Evolutionary conservation across 192 early-diverging fungal genomes (phyloP).

Genomic region (Dimargaris cristalligena): DNA sequence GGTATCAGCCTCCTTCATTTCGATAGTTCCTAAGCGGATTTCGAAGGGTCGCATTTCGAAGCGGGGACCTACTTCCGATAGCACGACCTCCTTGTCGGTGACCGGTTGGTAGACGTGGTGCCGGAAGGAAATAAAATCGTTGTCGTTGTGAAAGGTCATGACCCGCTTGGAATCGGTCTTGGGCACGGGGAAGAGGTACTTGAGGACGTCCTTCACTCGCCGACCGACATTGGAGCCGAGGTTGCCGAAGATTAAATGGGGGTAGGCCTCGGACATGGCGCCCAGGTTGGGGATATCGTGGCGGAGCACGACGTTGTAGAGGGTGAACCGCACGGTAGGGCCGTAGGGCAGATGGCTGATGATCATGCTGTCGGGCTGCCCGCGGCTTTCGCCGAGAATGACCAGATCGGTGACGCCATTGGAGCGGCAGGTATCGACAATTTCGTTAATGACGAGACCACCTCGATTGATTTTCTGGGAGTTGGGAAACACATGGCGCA

Average conservation of each 20-base stretch:
- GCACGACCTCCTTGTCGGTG: constrained; percentile 72
- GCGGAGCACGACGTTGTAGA: constrained; percentile 93
- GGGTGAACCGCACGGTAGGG: constrained; percentile 91
- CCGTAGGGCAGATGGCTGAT: constrained; percentile 94
- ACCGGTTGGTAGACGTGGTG: constrained; percentile 92
- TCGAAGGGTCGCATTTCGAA: constrained; percentile 97
- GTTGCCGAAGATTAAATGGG: constrained; percentile 92
- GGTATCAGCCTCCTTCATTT: constrained; percentile 83
- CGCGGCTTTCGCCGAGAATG: constrained; percentile 88
- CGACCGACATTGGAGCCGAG: constrained; percentile 77
- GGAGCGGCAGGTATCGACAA: constrained; percentile 84
- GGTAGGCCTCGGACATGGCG: constrained; percentile 92
- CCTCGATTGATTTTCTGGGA: constrained; percentile 97
- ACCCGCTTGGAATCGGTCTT: constrained; percentile 90
- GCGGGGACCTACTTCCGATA: constrained; percentile 93
- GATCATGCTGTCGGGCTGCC: constrained; percentile 92
- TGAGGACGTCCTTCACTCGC: constrained; percentile 72
- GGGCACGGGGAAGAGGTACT: constrained; percentile 94
- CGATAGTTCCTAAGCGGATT: constrained; percentile 88
- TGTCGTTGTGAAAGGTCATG: constrained; percentile 94
- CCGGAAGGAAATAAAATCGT: constrained; percentile 92
- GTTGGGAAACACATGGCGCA: constrained; percentile 88
- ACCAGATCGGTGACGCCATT: constrained; percentile 93
- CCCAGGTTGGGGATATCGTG: constrained; percentile 96
- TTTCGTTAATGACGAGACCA: constrained; percentile 85